These are phyloP conservation scores for Phytophthora podocarpi DNA, from an alignment of 352 stramenopile species.

Conservation along the genomic window DNA sequence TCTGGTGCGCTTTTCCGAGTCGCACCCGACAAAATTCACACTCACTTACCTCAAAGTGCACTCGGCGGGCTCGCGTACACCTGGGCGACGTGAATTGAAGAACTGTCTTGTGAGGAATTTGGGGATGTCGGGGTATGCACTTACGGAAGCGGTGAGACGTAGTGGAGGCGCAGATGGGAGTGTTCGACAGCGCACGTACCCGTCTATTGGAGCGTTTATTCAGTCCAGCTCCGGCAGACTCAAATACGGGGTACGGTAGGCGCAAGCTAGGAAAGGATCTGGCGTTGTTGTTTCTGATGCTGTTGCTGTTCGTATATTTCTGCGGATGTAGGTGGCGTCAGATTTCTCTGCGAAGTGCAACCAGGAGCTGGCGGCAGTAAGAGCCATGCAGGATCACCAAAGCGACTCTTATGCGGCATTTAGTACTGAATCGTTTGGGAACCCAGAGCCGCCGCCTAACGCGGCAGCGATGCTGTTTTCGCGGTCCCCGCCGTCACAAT, in stretches of 20 bases:
- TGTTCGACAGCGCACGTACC: constrained; percentile 45
- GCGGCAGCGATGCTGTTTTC: constrained; percentile 52
- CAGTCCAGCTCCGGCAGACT: constrained; percentile 60
- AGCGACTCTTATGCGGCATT: constrained; percentile 73
- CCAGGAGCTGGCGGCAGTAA: constrained; percentile 48
- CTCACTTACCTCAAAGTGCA: constrained; percentile 83
- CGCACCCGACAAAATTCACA: constrained; percentile 76
- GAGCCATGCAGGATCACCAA: constrained; percentile 49
- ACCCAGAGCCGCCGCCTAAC: constrained; percentile 13
- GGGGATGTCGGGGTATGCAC: constrained; percentile 50
- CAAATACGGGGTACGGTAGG: constrained; percentile 56
- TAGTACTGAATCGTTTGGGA: constrained; percentile 60
- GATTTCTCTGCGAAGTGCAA: constrained; percentile 61
- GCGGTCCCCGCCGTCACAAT: constrained; percentile 32
- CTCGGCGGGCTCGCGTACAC: constrained; percentile 24
- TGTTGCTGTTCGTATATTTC: too few species aligned
- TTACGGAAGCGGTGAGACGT: constrained; percentile 47
- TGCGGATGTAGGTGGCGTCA: constrained; percentile 66
- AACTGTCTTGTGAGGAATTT: constrained; percentile 78
- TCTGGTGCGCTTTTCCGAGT: constrained; percentile 81
- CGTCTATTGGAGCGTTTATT: constrained; percentile 72
- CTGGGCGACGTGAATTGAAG: constrained; percentile 59
- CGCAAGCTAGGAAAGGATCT: neutral
- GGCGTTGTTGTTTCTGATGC: neutral
- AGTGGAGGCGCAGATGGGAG: constrained; percentile 8